A percentile compares a stretch with the other conserved stretches of the same genome.
Evolutionary conservation across 495 filamentous ascomycete species (phyloP).

Genomic region (Tirmania nivea): DNA sequence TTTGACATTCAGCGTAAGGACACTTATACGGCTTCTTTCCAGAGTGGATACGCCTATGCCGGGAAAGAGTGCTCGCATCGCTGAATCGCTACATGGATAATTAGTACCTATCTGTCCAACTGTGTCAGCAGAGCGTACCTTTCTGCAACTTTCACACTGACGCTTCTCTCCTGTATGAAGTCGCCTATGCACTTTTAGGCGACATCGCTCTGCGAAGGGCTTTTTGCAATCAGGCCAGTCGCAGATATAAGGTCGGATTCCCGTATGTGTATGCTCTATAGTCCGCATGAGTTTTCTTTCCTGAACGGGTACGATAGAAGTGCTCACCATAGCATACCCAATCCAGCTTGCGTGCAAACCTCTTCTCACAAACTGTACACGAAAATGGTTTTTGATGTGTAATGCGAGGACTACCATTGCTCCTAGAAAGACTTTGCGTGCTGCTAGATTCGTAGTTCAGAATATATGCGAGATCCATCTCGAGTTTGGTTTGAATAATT

Average conservation of each 20-base stretch:
- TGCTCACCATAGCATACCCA: constrained; percentile 77
- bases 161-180: constrained; percentile 97
- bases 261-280: constrained; percentile 84
- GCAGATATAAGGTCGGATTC: constrained; percentile 77
- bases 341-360: constrained; percentile 84
- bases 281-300: too few relatives aligned
- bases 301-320: not conserved
- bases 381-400: constrained; percentile 49
- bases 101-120: too few relatives aligned
- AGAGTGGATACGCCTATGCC: constrained; percentile 86
- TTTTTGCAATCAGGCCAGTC: constrained; percentile 82
- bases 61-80: constrained; percentile 83
- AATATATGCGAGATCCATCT: constrained; percentile 19
- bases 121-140: constrained; percentile 34
- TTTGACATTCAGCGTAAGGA: constrained; percentile 91
- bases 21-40: constrained; percentile 95
- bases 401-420: constrained; percentile 14
- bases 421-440: constrained; percentile 14
- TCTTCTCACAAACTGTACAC: constrained; percentile 78
- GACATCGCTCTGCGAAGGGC: constrained; percentile 95
- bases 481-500: too few relatives aligned
- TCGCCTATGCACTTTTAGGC: constrained; percentile 79
- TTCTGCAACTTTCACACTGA: constrained; percentile 91
- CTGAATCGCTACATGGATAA: constrained; percentile 59
- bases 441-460: constrained; percentile 12